These are phyloP conservation scores for Puccinia hordei DNA, from an alignment of 1,284 basidiomycete genomes.

Conservation along the genomic window DNA sequence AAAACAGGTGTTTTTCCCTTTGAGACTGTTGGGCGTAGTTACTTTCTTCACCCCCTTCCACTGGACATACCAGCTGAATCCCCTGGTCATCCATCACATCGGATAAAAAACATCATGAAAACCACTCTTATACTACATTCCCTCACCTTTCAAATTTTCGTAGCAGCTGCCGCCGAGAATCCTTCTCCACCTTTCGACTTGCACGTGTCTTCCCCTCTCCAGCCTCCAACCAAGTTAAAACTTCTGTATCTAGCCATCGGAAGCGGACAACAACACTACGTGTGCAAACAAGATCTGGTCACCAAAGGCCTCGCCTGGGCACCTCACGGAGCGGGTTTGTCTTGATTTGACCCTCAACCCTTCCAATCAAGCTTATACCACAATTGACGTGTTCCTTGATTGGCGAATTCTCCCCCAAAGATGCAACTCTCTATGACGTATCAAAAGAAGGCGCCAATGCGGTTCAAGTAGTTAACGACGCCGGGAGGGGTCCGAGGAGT, in stretches of 20 bases:
- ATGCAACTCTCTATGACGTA: not conserved
- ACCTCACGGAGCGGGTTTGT: constrained; percentile 4
- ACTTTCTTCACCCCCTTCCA: not conserved
- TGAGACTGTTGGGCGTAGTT: not conserved
- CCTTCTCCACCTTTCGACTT: not conserved
- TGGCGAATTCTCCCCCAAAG: not conserved
- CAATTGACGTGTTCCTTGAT: too few species aligned
- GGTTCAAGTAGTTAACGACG: not conserved
- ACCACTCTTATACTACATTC: not conserved
- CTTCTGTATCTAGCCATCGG: not conserved
- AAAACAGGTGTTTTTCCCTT: too few species aligned
- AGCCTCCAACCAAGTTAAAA: not conserved
- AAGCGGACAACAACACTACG: constrained; percentile 1
- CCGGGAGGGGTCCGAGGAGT: not conserved
- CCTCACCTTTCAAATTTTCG: not conserved
- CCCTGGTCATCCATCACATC: not conserved
- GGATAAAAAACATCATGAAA: not conserved
- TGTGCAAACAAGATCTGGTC: not conserved
- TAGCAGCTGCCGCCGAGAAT: not conserved
- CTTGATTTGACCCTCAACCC: too few species aligned
- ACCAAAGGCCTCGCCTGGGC: not conserved
- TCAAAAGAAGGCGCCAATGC: not conserved
- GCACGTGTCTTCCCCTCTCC: not conserved
- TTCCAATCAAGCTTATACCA: too few species aligned
- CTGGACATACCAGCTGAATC: not conserved